Percentiles rank a stretch among this genome's conserved stretches.
phyloP scores from a whole-genome alignment of 768 basidiomycete genomes.

The Rhizopogon roseolus region DNA sequence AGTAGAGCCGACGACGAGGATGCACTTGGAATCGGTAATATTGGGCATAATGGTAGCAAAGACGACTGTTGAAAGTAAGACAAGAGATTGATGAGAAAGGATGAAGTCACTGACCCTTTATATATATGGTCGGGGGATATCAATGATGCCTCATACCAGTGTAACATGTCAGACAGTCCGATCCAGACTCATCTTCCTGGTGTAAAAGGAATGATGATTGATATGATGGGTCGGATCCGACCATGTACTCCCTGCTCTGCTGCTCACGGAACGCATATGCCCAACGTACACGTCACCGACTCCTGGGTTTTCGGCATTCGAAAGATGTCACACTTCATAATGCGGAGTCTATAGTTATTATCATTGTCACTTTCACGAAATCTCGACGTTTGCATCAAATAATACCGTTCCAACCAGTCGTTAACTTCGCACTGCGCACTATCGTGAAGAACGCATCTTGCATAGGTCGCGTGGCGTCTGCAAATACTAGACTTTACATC shows the following conservation, averaged over 20 bases:
- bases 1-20: constrained; percentile 55
- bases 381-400: neutral
- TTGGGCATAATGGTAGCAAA: constrained; percentile 18
- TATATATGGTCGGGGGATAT: neutral
- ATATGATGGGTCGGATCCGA: neutral
- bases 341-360: neutral
- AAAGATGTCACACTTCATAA: neutral
- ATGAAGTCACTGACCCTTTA: neutral
- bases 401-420: neutral
- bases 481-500: no score
- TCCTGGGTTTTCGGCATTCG: neutral
- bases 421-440: neutral
- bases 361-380: no score
- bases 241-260: neutral
- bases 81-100: neutral
- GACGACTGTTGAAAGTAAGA: neutral
- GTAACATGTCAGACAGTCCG: constrained; percentile 1
- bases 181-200: neutral
- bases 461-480: neutral
- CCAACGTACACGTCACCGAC: neutral
- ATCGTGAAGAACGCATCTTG: neutral
- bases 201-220: neutral
- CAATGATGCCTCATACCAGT: neutral
- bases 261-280: neutral
- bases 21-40: constrained; percentile 44